Evolutionary conservation across 139 green algal genomes (phyloP).

Genomic region (Chlorella sp.): DNA sequence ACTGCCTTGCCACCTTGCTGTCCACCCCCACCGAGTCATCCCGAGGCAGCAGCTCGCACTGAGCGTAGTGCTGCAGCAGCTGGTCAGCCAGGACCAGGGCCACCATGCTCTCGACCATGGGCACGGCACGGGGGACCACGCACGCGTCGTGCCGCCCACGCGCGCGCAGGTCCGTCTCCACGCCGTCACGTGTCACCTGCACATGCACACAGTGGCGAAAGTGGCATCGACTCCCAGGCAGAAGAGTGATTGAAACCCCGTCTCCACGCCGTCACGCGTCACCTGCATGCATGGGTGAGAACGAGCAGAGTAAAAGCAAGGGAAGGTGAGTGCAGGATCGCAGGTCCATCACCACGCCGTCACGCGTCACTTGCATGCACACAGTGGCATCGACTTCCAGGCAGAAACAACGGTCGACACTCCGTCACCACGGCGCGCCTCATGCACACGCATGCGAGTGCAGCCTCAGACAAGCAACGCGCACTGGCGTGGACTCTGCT

Average conservation of each 20-base stretch:
- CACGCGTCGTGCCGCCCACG: constrained; percentile 93
- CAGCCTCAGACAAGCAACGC: too few species aligned
- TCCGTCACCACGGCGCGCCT: too few species aligned
- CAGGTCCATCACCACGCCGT: neutral
- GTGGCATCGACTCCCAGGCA: too few species aligned
- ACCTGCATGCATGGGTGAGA: too few species aligned
- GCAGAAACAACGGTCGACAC: too few species aligned
- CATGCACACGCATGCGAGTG: too few species aligned
- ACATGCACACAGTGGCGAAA: neutral
- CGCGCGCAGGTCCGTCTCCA: constrained; percentile 82
- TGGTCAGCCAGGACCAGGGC: constrained; percentile 95
- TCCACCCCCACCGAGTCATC: constrained; percentile 1
- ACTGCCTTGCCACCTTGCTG: constrained; percentile 8
- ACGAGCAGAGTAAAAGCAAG: too few species aligned
- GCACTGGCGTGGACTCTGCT: too few species aligned
- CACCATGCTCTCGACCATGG: constrained; percentile 99
- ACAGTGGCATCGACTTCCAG: too few species aligned
- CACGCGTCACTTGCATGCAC: neutral
- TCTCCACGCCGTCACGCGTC: neutral
- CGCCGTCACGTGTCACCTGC: constrained; percentile 23
- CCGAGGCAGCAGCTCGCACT: constrained; percentile 86
- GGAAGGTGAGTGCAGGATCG: neutral
- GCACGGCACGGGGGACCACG: constrained; percentile 93
- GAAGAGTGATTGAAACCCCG: neutral
- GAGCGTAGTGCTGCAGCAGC: constrained; percentile 60